phyloP scores from a whole-genome alignment of 2,329 filamentous ascomycete species.

The Colletotrichum coccodes region DNA sequence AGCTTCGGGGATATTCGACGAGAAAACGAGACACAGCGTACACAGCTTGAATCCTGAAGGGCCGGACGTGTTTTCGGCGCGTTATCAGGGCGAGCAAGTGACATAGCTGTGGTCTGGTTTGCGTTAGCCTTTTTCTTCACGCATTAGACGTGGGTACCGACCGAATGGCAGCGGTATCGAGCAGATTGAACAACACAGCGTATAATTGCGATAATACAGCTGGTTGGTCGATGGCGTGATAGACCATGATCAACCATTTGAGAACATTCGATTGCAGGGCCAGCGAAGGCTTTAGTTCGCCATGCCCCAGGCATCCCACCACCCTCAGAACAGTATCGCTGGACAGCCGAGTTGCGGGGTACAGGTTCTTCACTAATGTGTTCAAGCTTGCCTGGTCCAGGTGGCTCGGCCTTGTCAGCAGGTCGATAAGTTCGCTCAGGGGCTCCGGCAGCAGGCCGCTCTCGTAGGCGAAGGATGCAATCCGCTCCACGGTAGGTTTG shows the following conservation, averaged over 20 bases:
- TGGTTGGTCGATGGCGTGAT: constrained; percentile 75
- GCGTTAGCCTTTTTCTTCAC: constrained; percentile 34
- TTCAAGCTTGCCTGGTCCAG: constrained; percentile 81
- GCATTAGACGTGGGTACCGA: constrained; percentile 44
- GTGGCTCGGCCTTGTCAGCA: constrained; percentile 73
- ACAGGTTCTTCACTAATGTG: constrained; percentile 77
- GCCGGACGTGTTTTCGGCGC: constrained; percentile 82
- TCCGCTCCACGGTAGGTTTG: constrained; percentile 70
- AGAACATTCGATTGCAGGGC: constrained; percentile 77
- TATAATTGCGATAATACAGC: constrained; percentile 76
- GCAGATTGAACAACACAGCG: constrained; percentile 80
- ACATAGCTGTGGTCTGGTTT: constrained; percentile 68
- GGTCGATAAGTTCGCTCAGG: constrained; percentile 71
- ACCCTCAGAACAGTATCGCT: constrained; percentile 71
- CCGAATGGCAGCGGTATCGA: constrained; percentile 83
- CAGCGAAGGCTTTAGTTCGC: constrained; percentile 78
- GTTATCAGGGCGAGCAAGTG: constrained; percentile 84
- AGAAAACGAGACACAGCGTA: constrained; percentile 45
- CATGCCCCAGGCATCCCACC: constrained; percentile 80
- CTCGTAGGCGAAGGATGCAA: constrained; percentile 73
- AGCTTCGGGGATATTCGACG: not conserved
- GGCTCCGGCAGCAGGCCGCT: constrained; percentile 71
- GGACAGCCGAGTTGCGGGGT: constrained; percentile 74
- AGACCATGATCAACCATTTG: constrained; percentile 82
- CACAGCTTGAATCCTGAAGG: constrained; percentile 84